Evolutionary conservation across 2,329 filamentous ascomycete genomes (phyloP).

Genomic region (Cercospora zeina): DNA sequence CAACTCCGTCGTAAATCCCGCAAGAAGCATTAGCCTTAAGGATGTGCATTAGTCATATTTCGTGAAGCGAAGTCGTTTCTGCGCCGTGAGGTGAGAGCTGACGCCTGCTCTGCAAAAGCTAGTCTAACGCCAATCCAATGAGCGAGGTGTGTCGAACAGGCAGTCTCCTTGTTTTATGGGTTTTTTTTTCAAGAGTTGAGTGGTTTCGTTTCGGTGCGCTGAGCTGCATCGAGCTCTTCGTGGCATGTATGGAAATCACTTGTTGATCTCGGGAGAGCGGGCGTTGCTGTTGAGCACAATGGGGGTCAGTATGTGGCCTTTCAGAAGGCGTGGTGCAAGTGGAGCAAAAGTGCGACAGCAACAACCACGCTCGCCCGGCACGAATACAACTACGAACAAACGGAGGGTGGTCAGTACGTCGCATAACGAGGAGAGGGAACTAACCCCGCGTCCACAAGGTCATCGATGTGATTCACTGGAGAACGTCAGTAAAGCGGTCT

Average conservation of each 20-base stretch:
- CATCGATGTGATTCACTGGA: constrained; percentile 79
- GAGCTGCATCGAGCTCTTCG: constrained; percentile 32
- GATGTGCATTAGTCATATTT: constrained; percentile 20
- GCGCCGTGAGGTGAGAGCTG: constrained; percentile 32
- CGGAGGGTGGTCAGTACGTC: constrained; percentile 14
- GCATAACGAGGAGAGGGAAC: constrained; percentile 44
- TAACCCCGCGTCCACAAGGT: constrained; percentile 83
- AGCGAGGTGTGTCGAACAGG: constrained; percentile 31
- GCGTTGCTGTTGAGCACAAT: constrained; percentile 25
- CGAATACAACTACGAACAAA: constrained; percentile 1
- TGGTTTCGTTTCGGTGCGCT: constrained; percentile 28
- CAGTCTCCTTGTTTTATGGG: constrained; percentile 23
- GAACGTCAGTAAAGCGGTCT: neutral
- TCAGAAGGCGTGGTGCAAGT: neutral
- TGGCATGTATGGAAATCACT: constrained; percentile 24
- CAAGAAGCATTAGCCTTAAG: constrained; percentile 16
- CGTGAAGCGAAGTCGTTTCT: constrained; percentile 23
- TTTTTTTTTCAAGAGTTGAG: constrained; percentile 30
- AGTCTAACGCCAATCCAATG: constrained; percentile 24
- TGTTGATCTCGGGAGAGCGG: constrained; percentile 32
- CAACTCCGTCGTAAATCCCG: constrained; percentile 4
- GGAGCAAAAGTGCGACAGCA: constrained; percentile 9
- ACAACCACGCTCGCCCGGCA: constrained; percentile 12
- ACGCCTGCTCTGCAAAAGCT: constrained; percentile 20
- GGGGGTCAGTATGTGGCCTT: constrained; percentile 6